These are phyloP conservation scores for Collybiopsis luxurians DNA, from an alignment of 768 basidiomycete species.

Conservation along the genomic window DNA sequence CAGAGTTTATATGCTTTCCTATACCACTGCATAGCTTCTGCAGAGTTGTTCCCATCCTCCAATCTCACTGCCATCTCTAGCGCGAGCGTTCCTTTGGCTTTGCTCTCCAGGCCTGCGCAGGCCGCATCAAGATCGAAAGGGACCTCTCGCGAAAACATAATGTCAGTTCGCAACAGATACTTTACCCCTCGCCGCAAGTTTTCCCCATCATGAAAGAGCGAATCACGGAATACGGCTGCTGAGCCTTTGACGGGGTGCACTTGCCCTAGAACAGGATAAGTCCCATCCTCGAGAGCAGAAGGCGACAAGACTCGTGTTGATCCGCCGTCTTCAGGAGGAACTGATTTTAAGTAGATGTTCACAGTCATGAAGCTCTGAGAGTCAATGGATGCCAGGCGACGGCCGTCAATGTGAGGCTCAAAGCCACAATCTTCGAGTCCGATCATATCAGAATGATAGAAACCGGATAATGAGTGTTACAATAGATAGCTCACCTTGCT, in stretches of 20 bases:
- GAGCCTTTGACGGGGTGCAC: not conserved
- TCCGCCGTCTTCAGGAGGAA: not conserved
- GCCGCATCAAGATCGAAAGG: not conserved
- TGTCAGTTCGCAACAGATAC: not conserved
- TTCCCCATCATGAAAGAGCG: not conserved
- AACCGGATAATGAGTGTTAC: not conserved
- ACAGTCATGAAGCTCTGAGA: not conserved
- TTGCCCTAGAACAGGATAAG: not conserved
- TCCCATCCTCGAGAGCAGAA: not conserved
- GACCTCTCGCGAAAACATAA: not conserved
- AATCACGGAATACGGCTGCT: not conserved
- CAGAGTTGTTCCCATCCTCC: not conserved
- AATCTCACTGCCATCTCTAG: not conserved
- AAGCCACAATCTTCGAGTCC: not conserved
- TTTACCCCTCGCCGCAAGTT: not conserved
- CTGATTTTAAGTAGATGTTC: not conserved
- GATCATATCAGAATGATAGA: not conserved
- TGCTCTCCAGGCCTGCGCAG: not conserved
- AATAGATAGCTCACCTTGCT: not conserved
- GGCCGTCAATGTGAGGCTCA: not conserved
- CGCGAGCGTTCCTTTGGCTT: not conserved
- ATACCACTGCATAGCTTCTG: not conserved
- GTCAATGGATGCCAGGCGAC: not conserved
- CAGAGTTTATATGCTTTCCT: not conserved
- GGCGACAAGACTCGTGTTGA: not conserved